Evolutionary conservation across 139 green algal species (phyloP).

Genomic region (Ulvella scutata): DNA sequence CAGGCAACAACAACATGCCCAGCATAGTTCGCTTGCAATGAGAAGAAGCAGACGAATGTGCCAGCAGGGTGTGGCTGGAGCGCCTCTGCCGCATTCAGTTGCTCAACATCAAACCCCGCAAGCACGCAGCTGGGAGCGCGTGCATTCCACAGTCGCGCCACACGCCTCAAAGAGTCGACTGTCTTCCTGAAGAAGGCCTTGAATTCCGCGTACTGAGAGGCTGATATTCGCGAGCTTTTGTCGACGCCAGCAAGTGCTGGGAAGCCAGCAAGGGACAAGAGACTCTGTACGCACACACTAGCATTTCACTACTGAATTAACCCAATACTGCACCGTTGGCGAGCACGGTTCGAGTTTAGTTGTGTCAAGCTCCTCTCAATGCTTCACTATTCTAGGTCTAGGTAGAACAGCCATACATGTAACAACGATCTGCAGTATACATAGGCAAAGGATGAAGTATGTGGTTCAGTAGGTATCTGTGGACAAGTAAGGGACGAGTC

Average conservation of each 20-base stretch:
- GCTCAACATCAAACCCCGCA: neutral
- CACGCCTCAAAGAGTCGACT: neutral
- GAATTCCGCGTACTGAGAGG: neutral
- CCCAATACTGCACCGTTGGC: neutral
- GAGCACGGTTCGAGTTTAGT: too few species aligned
- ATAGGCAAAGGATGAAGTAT: too few species aligned
- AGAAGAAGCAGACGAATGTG: neutral
- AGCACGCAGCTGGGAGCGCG: neutral
- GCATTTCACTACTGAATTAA: neutral
- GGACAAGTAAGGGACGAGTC: too few species aligned
- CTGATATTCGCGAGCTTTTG: neutral
- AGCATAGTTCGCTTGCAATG: neutral
- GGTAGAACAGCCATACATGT: too few species aligned
- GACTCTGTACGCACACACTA: neutral
- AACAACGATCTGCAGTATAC: too few species aligned
- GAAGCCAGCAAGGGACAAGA: neutral
- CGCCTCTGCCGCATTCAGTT: neutral
- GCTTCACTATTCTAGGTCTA: too few species aligned
- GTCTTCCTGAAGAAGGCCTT: neutral
- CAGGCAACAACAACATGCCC: neutral
- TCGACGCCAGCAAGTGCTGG: neutral
- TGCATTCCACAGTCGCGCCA: neutral
- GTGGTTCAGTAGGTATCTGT: too few species aligned
- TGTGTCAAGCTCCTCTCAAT: too few species aligned
- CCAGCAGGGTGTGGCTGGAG: neutral